Evolutionary conservation across 257 asterid genomes (phyloP).

Genomic region (Prunella vulgaris): DNA sequence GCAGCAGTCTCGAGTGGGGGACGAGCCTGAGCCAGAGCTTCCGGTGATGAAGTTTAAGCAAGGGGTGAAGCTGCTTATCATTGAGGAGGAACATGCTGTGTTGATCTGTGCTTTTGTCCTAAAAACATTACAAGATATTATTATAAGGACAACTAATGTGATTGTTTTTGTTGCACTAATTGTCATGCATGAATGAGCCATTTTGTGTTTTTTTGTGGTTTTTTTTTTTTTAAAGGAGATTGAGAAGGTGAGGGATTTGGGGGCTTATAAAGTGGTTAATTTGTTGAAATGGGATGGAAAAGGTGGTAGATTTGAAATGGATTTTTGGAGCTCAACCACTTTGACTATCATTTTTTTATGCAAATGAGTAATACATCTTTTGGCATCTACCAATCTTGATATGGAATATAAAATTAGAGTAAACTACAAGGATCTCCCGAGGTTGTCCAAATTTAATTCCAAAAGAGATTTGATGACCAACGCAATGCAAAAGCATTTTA

Average conservation of each 20-base stretch:
- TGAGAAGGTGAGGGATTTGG: background rate
- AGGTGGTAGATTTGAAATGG: conserved; percentile 45
- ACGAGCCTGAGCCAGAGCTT: conserved; percentile 42
- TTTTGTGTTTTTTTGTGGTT: background rate
- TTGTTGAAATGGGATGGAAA: conserved; percentile 21
- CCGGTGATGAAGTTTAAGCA: conserved; percentile 65
- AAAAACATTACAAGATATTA: background rate
- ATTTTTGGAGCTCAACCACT: conserved; percentile 65
- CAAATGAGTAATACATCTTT: background rate
- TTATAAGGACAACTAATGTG: conserved; percentile 17
- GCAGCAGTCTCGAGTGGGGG: conserved; percentile 61
- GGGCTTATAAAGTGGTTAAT: conserved; percentile 18
- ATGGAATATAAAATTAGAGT: conserved; percentile 3
- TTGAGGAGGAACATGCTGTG: conserved; percentile 55
- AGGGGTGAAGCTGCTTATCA: conserved; percentile 51
- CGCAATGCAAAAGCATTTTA: too few species aligned
- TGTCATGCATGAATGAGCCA: conserved; percentile 17
- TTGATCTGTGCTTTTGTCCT: conserved; percentile 45
- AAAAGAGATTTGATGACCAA: too few species aligned
- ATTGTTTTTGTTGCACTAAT: conserved; percentile 18
- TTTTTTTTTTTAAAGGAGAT: too few species aligned
- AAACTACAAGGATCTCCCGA: background rate
- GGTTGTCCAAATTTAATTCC: background rate
- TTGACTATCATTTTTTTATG: conserved; percentile 28
- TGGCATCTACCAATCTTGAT: conserved; percentile 9